Evolutionary conservation across 1,284 basidiomycete species (phyloP), one percentile per base, ranked within the genome.

Genomic region (Austroboletus novae-zelandiae): DNA sequence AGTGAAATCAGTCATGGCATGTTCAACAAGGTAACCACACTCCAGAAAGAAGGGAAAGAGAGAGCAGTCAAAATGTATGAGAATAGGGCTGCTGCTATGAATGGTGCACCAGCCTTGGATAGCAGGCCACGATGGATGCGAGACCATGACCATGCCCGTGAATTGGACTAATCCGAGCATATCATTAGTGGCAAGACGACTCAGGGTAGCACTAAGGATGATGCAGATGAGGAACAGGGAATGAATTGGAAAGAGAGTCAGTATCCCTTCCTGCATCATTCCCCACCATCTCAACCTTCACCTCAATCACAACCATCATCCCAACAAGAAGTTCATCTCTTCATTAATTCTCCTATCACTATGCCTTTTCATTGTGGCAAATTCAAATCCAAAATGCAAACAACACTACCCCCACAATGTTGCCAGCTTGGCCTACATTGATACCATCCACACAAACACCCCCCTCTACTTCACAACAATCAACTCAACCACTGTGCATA

Each of bases 51-150:
- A 46, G 84, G 93, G 13, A 94, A 86, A 66, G 91, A 91, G 62
- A 81, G 78, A 51, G 87, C 91, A 2, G 77, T 87, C 64, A 92
- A 92, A 67, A 87, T 78, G 2, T 89, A 95, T 48, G 91, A 91
- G 64, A 90, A 91, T 64, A 81, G 82, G 49, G 71, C 78, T 0
- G 71, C 69, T 25, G 57, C 64, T 6, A 23, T 47, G 2, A 48
- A 36, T 27, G 37, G 52, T 48, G 58, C 55, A 13, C 18, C 52
- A 43, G 23, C 63, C 45, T 48, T 62, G 57, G 60, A 77, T 56
- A 80, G 81, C 1, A 72, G 83, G 55, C 94, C 94, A 14, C 84
- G 79, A 58, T 98, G 95, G 95, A 94, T 95, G 91, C 76, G 81
- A 50, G 88, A 92, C 8, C 39, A 18, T 8, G 64, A 65, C 11